phyloP scores from a whole-genome alignment of 2,329 filamentous ascomycete species.

The Beauveria sp. region DNA sequence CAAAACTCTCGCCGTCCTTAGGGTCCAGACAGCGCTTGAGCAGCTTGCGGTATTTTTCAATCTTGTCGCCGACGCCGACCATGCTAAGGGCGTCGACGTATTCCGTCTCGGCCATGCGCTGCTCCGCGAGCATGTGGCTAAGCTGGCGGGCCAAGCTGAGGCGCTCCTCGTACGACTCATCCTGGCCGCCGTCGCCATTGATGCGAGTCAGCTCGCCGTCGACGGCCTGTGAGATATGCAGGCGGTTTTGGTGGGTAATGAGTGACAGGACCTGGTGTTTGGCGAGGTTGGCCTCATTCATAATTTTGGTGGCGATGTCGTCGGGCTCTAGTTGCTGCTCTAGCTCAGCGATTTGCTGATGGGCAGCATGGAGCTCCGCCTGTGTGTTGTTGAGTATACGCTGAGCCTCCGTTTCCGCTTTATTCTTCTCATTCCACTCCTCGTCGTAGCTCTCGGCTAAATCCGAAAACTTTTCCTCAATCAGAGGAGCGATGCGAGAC shows the following conservation, averaged over 20 bases:
- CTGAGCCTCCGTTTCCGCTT: slow-evolving; percentile 59
- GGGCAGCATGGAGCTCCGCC: slow-evolving; percentile 55
- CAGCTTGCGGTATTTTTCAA: slow-evolving; percentile 64
- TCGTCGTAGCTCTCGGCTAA: slow-evolving; percentile 65
- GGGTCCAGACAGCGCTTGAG: slow-evolving; percentile 61
- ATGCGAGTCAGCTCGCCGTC: slow-evolving; percentile 41
- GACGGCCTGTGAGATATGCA: slow-evolving; percentile 44
- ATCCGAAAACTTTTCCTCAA: slow-evolving; percentile 65
- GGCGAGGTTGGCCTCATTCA: slow-evolving; percentile 41
- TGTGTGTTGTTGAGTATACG: slow-evolving; percentile 59
- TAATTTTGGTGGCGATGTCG: slow-evolving; percentile 41
- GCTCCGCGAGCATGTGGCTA: slow-evolving; percentile 47
- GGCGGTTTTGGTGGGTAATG: slow-evolving; percentile 44
- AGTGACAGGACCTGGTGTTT: slow-evolving; percentile 42
- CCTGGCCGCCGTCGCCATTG: slow-evolving; percentile 36
- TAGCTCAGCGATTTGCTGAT: slow-evolving; percentile 51
- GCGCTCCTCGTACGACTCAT: slow-evolving; percentile 46
- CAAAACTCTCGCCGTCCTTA: slow-evolving; percentile 59
- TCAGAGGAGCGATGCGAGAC: slow-evolving; percentile 58
- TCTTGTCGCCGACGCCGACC: slow-evolving; percentile 64
- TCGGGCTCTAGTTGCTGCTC: slow-evolving; percentile 48
- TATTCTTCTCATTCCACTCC: slow-evolving; percentile 66
- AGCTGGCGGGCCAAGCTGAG: slow-evolving; percentile 52
- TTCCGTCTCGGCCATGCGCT: slow-evolving; percentile 54
- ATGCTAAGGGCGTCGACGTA: slow-evolving; percentile 62